These are phyloP conservation scores for Ganoderma resinaceum DNA, from an alignment of 1,284 basidiomycete species.

Conservation along the genomic window DNA sequence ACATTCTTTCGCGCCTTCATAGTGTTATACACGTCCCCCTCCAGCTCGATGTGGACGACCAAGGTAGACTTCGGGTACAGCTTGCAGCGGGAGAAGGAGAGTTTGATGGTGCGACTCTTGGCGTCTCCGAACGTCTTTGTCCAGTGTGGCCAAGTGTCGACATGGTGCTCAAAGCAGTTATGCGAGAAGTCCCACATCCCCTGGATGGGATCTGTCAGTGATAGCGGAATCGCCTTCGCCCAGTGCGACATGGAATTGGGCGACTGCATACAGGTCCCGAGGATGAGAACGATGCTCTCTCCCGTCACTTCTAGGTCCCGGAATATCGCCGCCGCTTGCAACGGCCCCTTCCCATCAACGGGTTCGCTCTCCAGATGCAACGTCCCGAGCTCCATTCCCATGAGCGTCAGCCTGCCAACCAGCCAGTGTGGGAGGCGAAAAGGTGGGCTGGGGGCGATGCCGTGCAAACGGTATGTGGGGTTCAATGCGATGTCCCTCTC, in stretches of 20 bases:
- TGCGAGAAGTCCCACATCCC: background rate
- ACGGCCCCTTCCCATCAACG: background rate
- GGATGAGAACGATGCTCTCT: background rate
- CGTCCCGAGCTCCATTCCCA: background rate
- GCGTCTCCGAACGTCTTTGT: conserved; percentile 7
- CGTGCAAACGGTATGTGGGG: background rate
- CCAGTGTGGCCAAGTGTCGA: background rate
- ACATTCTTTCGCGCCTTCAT: conserved; percentile 7
- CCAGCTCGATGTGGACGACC: conserved; percentile 9
- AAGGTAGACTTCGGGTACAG: background rate
- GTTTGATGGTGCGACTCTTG: background rate
- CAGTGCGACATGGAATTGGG: background rate
- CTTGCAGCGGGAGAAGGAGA: conserved; percentile 10
- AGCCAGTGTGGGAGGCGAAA: conserved; percentile 8
- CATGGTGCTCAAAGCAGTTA: conserved; percentile 4
- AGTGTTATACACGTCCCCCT: background rate
- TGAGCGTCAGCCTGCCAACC: background rate
- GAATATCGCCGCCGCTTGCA: background rate
- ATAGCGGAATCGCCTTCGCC: background rate
- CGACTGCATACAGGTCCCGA: background rate
- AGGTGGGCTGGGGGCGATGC: background rate
- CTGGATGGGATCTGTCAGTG: background rate
- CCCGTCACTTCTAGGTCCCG: background rate
- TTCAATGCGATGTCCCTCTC: background rate
- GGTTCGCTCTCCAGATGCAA: background rate